Base-by-base conservation (phyloP, 768 basidiomycete genomes). In the Tylopilus rubrobrunneus region DNA sequence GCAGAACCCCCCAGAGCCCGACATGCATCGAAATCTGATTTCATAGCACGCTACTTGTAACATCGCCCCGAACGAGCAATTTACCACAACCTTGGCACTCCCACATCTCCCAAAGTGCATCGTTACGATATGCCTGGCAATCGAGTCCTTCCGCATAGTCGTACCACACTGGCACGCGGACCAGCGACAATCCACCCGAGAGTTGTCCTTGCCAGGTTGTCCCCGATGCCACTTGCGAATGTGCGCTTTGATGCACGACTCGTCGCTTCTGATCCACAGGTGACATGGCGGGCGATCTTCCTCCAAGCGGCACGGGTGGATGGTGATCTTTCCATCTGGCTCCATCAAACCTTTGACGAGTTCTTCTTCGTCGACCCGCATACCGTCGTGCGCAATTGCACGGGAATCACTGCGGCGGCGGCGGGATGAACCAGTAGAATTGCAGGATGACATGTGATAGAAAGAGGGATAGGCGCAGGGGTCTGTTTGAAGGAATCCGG, bases 111-210 rank as follows among this genome's bases (percentile, higher is more conserved):
- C 52, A 1, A 66, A 49, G 23, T 68, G 67, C 9, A 53, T 17
- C 7, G 47, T 40, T 39, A 60, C 45, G 0, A 67, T 31, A 9
- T 67, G 66, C 2, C 67, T 48, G 3, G 45, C 21, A 4, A 66
- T 45, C 27, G 62, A 67, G 31, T 66, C 67, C 43, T 66, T 68
- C 4, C 51, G n/a, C 61, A 68, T 68, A 3, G 4, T 39, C 43
- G 49, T 46, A 1, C 34, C 39, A 21, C 19, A 19, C 19, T 19
- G 19, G 19, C 64, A 68, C 14, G n/a, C 25, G 0, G 49, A 40
- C 62, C 62, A 63, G n/a, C 29, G 31, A 39, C 62, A 62, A 2
- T 36, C 6, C 9, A n/a, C 29, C 11, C 29, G 11, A 10, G n/a
- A 6, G 25, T 59, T 65, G 36, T 62, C 60, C 6, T 46, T 48